Percentiles rank a stretch among this genome's conserved stretches.
Conservation (phyloP, 2,329 filamentous ascomycete genomes). For the Geoglossum cookeanum region DNA sequence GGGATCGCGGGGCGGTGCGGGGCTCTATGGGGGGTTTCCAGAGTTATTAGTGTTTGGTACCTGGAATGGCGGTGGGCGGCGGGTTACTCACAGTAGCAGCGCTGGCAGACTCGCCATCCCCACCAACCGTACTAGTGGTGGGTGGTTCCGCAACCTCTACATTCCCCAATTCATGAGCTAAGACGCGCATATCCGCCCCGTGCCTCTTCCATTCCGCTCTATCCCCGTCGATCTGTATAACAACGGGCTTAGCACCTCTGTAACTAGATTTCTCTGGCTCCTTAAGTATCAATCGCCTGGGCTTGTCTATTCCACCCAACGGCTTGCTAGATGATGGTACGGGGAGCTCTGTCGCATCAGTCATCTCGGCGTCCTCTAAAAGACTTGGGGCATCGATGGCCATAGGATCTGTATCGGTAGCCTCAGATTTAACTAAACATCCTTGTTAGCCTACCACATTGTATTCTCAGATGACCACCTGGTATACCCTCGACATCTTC, state of each 20-base stretch:
- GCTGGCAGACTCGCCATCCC: background rate
- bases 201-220: conserved; percentile 19
- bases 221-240: conserved; percentile 4
- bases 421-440: conserved; percentile 28
- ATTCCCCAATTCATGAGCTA: conserved; percentile 17
- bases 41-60: background rate
- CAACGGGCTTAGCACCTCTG: background rate
- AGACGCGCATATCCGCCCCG: conserved; percentile 20
- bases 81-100: background rate
- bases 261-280: background rate
- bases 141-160: background rate
- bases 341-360: background rate
- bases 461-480: too few relatives aligned
- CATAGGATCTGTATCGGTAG: conserved; percentile 24
- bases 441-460: background rate
- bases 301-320: conserved; percentile 11
- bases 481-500: conserved; percentile 15
- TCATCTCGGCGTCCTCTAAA: conserved; percentile 3
- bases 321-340: background rate
- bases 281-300: conserved; percentile 9
- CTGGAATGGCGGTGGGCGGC: background rate
- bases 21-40: background rate
- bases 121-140: background rate
- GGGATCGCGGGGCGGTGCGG: conserved; percentile 12
- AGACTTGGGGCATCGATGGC: conserved; percentile 11